These are phyloP conservation scores for Wolfiporia cocos DNA, from an alignment of 1,284 basidiomycete species.

Conservation along the genomic window DNA sequence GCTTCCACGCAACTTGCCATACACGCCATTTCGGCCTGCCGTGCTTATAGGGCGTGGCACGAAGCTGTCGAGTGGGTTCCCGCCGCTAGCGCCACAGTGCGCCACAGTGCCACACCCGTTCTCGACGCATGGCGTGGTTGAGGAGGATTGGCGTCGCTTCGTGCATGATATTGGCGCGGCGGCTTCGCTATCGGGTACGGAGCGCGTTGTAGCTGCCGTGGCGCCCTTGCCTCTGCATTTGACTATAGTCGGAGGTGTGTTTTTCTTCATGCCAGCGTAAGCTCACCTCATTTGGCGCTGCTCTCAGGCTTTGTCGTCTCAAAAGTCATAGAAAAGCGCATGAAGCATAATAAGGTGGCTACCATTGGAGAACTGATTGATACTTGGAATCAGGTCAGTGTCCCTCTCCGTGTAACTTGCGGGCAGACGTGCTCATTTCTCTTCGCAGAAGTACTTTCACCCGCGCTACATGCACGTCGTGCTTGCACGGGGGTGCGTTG, in stretches of 20 bases:
- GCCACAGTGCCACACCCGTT: constrained; percentile 32
- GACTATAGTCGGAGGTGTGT: too few species aligned
- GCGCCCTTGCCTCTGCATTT: constrained; percentile 11
- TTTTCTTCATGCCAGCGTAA: too few species aligned
- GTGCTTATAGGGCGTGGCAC: constrained; percentile 10
- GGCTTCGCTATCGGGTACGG: constrained; percentile 9
- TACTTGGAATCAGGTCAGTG: constrained; percentile 17
- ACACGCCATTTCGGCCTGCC: constrained; percentile 14
- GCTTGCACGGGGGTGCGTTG: constrained; percentile 23
- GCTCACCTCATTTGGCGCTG: constrained; percentile 8
- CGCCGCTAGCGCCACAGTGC: constrained; percentile 9
- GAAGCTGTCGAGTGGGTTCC: constrained; percentile 16
- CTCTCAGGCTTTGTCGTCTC: constrained; percentile 5
- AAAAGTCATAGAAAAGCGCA: constrained; percentile 8
- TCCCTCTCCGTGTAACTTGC: not conserved
- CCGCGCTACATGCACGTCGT: constrained; percentile 26
- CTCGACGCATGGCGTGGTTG: constrained; percentile 30
- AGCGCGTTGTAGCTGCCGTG: constrained; percentile 9
- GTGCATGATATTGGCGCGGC: constrained; percentile 16
- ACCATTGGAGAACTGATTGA: constrained; percentile 14
- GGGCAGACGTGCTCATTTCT: not conserved
- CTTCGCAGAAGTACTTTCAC: constrained; percentile 29
- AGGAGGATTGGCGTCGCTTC: constrained; percentile 32
- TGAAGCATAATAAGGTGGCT: constrained; percentile 10
- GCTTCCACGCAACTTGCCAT: constrained; percentile 9